A percentile compares a stretch with the other conserved stretches of the same genome.
Evolutionary conservation across 2,329 filamentous ascomycete genomes (phyloP).

Genomic region (Colletotrichum siamense): DNA sequence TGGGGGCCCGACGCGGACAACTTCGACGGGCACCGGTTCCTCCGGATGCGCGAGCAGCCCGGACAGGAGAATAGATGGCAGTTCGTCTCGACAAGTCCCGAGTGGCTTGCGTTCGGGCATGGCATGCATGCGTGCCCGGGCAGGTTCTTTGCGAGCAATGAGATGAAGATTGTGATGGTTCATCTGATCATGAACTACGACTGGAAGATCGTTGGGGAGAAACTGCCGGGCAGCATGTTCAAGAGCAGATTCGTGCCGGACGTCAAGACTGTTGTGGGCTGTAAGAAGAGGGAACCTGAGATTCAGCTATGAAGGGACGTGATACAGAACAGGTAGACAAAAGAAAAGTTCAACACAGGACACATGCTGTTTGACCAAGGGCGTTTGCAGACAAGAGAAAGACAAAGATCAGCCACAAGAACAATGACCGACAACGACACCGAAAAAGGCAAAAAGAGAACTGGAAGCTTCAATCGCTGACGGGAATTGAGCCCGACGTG

Average conservation of each 20-base stretch:
- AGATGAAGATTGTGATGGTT: slow-evolving; percentile 49
- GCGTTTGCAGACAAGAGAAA: neutral
- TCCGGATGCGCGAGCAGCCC: neutral
- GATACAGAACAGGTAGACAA: neutral
- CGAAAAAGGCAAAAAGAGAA: neutral
- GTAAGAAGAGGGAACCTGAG: neutral
- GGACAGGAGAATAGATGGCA: slow-evolving; percentile 34
- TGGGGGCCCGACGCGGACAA: neutral
- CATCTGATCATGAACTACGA: slow-evolving; percentile 47
- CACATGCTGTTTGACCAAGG: neutral
- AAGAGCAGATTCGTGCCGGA: neutral
- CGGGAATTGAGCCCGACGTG: slow-evolving; percentile 22
- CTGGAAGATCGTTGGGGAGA: slow-evolving; percentile 1
- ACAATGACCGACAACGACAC: neutral
- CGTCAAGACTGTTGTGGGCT: neutral
- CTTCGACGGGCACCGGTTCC: slow-evolving; percentile 6
- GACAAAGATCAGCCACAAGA: too few species aligned
- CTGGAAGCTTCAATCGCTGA: slow-evolving; percentile 12
- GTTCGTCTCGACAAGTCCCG: slow-evolving; percentile 43
- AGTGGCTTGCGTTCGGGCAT: slow-evolving; percentile 40
- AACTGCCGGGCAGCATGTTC: neutral
- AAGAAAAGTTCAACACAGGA: neutral
- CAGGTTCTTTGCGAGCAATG: slow-evolving; percentile 49
- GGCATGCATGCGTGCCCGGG: slow-evolving; percentile 46
- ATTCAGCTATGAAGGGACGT: neutral